phyloP scores from a whole-genome alignment of 2,329 filamentous ascomycete species.

The Beauveria bassiana region DNA sequence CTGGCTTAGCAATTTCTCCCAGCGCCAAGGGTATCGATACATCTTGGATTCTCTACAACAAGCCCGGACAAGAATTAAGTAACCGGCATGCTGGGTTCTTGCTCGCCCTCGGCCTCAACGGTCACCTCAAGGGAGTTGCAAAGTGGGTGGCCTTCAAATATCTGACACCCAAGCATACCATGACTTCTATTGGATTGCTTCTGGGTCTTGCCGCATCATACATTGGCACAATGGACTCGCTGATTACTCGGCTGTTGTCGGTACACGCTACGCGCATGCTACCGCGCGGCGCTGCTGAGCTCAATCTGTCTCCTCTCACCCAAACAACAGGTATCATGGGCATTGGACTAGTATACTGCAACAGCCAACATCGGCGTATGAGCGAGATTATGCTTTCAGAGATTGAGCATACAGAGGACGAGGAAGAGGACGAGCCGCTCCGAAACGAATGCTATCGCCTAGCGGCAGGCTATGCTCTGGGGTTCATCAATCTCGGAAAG shows the following conservation, averaged over 20 bases:
- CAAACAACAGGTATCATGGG: slow-evolving; percentile 97
- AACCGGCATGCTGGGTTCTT: slow-evolving; percentile 96
- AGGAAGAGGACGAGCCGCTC: slow-evolving; percentile 77
- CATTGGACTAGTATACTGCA: slow-evolving; percentile 87
- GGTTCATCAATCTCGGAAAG: slow-evolving; percentile 89
- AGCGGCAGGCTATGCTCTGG: slow-evolving; percentile 86
- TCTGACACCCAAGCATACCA: slow-evolving; percentile 96
- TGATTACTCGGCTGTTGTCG: slow-evolving; percentile 86
- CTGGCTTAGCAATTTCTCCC: slow-evolving; percentile 82
- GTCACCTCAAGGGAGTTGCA: slow-evolving; percentile 85
- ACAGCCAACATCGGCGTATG: slow-evolving; percentile 95
- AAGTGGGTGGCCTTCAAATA: slow-evolving; percentile 99
- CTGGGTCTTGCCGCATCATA: slow-evolving; percentile 89
- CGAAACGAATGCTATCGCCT: slow-evolving; percentile 94
- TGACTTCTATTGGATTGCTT: slow-evolving; percentile 96
- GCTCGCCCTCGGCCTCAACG: slow-evolving; percentile 83
- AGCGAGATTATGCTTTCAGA: slow-evolving; percentile 98
- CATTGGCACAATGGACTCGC: slow-evolving; percentile 91
- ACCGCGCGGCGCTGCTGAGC: slow-evolving; percentile 81
- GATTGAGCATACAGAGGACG: slow-evolving; percentile 74
- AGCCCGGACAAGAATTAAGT: slow-evolving; percentile 74
- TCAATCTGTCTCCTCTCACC: slow-evolving; percentile 86
- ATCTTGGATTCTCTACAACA: slow-evolving; percentile 98
- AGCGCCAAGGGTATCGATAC: slow-evolving; percentile 92
- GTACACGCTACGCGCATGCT: slow-evolving; percentile 95